Evolutionary conservation across 2,329 filamentous ascomycete genomes (phyloP).

Genomic region (Endoconidiophora polonica): DNA sequence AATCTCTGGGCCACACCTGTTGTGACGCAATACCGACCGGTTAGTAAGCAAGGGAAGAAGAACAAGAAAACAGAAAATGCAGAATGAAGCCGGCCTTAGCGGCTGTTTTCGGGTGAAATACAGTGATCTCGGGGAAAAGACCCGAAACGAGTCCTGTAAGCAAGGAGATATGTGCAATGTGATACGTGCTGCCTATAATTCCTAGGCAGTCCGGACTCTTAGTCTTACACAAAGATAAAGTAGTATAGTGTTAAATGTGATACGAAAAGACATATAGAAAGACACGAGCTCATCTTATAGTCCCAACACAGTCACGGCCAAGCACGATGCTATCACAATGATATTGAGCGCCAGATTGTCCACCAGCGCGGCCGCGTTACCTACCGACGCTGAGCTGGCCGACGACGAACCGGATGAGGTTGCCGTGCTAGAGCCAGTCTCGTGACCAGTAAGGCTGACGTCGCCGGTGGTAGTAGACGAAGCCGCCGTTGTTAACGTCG

Average conservation of each 20-base stretch:
- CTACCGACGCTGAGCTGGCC: not conserved
- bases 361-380: not conserved
- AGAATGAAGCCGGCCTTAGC: no score
- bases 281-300: not conserved
- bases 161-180: no score
- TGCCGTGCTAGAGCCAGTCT: not conserved
- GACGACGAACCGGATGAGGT: not conserved
- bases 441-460: not conserved
- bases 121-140: no score
- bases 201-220: no score
- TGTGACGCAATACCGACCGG: no score
- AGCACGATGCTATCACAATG: not conserved
- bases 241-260: no score
- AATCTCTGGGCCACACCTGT: not conserved
- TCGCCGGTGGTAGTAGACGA: conserved; percentile 6
- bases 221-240: no score
- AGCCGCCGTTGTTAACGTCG: conserved; percentile 6
- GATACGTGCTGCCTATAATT: no score
- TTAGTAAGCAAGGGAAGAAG: not conserved
- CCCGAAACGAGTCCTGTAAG: no score
- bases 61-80: not conserved
- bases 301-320: not conserved
- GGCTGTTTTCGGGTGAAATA: no score
- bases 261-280: not conserved
- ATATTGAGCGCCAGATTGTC: not conserved